Conservation (phyloP, 257 asterid species). For the Ilex asprella region DNA sequence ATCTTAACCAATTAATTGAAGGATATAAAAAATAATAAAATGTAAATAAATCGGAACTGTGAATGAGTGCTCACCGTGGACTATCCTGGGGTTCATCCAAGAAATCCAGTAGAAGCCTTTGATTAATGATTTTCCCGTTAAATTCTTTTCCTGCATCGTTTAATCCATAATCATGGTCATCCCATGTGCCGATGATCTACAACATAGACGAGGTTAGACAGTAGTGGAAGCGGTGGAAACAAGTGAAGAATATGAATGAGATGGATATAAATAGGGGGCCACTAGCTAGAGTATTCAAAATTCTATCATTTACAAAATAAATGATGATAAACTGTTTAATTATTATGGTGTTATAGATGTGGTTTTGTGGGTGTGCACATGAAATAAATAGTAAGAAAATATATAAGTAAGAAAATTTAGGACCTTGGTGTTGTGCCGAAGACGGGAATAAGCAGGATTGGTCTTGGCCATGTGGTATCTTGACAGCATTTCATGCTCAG, state of each 20-base stretch:
- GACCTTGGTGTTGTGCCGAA: slow-evolving; percentile 17
- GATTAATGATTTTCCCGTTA: slow-evolving; percentile 19
- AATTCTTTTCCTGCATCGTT: slow-evolving; percentile 34
- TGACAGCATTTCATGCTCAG: slow-evolving; percentile 19
- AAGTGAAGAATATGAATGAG: not conserved
- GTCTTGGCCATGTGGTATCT: slow-evolving; percentile 15
- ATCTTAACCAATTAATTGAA: too few relatives aligned
- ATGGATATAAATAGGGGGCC: not conserved
- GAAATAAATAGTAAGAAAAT: too few relatives aligned
- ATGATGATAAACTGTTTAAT: too few relatives aligned
- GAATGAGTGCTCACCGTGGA: slow-evolving; percentile 16
- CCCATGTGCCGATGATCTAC: slow-evolving; percentile 31
- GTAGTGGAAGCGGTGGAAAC: not conserved
- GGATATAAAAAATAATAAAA: too few relatives aligned
- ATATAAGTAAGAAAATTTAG: not conserved
- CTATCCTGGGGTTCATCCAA: slow-evolving; percentile 27
- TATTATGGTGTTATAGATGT: too few relatives aligned
- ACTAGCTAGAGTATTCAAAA: not conserved
- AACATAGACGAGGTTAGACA: not conserved
- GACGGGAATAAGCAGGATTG: slow-evolving; percentile 21
- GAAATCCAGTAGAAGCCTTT: slow-evolving; percentile 28
- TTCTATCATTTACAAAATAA: too few relatives aligned
- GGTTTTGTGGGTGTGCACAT: too few relatives aligned
- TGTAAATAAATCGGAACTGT: not conserved
- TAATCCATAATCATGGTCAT: slow-evolving; percentile 31